Conservation (phyloP, 1,284 basidiomycete genomes). For the Ustilago esculenta region DNA sequence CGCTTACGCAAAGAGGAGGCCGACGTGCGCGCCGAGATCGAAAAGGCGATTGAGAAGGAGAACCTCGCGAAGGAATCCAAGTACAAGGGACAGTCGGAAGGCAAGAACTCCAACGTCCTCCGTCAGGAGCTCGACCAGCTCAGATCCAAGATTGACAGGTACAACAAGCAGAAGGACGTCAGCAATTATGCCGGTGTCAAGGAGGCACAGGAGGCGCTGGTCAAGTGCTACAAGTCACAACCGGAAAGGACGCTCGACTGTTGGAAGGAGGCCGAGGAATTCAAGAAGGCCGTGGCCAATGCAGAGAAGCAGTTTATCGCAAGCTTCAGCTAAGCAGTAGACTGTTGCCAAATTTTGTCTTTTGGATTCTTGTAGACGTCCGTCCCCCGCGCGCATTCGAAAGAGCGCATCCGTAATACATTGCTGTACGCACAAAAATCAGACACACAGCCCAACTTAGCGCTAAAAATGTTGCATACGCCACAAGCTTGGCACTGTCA, state of each 20-base stretch:
- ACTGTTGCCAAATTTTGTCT: too few relatives aligned
- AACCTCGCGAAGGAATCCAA: constrained; percentile 55
- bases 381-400: too few relatives aligned
- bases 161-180: constrained; percentile 73
- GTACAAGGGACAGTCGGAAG: constrained; percentile 46
- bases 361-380: background rate
- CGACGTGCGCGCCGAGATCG: constrained; percentile 58
- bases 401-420: background rate
- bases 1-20: constrained; percentile 59
- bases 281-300: constrained; percentile 76
- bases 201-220: constrained; percentile 73
- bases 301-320: constrained; percentile 72
- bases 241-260: constrained; percentile 76
- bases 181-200: constrained; percentile 73
- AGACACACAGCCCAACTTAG: too few relatives aligned
- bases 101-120: constrained; percentile 57
- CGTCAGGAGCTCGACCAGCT: constrained; percentile 60
- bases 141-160: constrained; percentile 76
- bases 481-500: too few relatives aligned
- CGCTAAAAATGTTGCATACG: too few relatives aligned
- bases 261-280: constrained; percentile 78
- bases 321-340: constrained; percentile 13
- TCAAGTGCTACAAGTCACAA: constrained; percentile 80
- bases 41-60: constrained; percentile 62
- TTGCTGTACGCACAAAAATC: too few relatives aligned